phyloP scores from a whole-genome alignment of 768 basidiomycete genomes.

The Lentinula guzmanii region DNA sequence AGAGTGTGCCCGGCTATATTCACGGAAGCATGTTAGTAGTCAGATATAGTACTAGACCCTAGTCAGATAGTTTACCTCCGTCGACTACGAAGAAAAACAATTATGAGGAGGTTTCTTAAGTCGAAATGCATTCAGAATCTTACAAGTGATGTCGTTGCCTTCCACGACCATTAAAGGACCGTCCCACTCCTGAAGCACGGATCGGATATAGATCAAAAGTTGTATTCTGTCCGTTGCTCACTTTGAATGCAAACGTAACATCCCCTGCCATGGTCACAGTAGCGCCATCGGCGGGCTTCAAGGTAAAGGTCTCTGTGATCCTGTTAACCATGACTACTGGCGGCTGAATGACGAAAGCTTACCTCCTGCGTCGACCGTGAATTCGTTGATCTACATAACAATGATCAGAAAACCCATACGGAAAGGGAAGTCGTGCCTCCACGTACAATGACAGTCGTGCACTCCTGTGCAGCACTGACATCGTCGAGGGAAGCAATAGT shows the following conservation, averaged over 20 bases:
- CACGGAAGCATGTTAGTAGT: not conserved
- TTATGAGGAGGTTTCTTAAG: not conserved
- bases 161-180: slow-evolving; percentile 22
- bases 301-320: slow-evolving; percentile 26
- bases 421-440: too few relatives aligned
- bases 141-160: slow-evolving; percentile 11
- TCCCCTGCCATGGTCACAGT: slow-evolving; percentile 41
- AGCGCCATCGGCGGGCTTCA: slow-evolving; percentile 30
- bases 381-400: slow-evolving; percentile 26
- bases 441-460: slow-evolving; percentile 33
- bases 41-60: not conserved
- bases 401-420: not conserved
- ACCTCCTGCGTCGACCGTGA: slow-evolving; percentile 35
- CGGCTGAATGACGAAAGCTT: not conserved
- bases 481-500: slow-evolving; percentile 10
- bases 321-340: not conserved
- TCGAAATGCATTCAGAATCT: not conserved
- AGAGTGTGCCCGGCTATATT: slow-evolving; percentile 10
- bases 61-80: not conserved
- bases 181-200: slow-evolving; percentile 8
- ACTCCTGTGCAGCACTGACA: slow-evolving; percentile 29
- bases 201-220: slow-evolving; percentile 14
- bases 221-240: slow-evolving; percentile 23
- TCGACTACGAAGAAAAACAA: not conserved
- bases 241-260: slow-evolving; percentile 31